phyloP scores from a whole-genome alignment of 2,329 filamentous ascomycete genomes.

The Fusarium veterinarium region DNA sequence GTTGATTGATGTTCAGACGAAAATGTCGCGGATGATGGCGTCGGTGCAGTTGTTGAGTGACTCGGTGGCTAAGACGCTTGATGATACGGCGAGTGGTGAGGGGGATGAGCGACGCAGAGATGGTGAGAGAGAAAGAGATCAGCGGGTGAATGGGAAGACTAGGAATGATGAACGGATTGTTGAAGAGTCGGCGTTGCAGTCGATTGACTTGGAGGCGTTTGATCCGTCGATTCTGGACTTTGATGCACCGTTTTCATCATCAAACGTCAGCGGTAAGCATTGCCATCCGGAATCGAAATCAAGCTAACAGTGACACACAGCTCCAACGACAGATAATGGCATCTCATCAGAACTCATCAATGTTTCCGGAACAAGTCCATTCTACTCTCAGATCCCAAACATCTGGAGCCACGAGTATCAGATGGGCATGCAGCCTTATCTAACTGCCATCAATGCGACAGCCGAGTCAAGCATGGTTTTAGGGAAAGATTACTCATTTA shows the following conservation, averaged over 20 bases:
- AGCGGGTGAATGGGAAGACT: rapidly evolving
- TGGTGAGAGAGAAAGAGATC: not conserved
- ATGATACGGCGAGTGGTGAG: constrained; percentile 9
- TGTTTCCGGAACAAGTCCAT: constrained; percentile 12
- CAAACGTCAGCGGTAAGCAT: not conserved
- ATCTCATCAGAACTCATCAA: constrained; percentile 14
- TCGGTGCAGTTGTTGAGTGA: constrained; percentile 42
- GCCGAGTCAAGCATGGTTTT: constrained; percentile 34
- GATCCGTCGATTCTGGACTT: constrained; percentile 12
- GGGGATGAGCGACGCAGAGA: not conserved
- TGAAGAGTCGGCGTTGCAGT: not conserved
- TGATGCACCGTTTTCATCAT: not conserved
- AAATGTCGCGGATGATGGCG: constrained; percentile 41
- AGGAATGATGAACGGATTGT: not conserved
- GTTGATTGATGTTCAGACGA: constrained; percentile 46
- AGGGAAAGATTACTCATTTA: constrained; percentile 42
- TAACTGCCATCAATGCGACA: constrained; percentile 40
- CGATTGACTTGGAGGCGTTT: not conserved
- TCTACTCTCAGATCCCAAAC: constrained; percentile 45
- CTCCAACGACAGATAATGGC: too few species aligned
- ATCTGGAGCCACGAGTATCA: constrained; percentile 49
- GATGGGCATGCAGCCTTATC: constrained; percentile 45
- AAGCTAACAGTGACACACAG: too few species aligned
- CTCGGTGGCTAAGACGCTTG: constrained; percentile 42
- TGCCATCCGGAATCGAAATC: rapidly evolving